Evolutionary conservation across 139 green algal genomes (phyloP), one percentile per base, ranked within the genome.

Genomic region (Closterium sp.): DNA sequence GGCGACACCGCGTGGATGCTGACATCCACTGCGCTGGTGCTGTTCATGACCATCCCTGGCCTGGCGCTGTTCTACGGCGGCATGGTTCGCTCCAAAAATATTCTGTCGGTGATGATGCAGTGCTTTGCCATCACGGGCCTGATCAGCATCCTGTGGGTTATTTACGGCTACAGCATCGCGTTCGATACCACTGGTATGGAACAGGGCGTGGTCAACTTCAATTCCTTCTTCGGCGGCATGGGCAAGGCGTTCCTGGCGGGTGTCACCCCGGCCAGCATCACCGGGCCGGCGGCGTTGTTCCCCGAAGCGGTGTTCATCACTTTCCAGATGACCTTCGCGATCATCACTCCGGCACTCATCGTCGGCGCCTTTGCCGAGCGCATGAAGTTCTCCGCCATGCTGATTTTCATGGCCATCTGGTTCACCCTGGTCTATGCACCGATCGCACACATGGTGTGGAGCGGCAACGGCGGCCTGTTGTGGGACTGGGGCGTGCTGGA

Each of bases 331-430:
- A 94, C 90, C 28, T 94, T 94, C 33, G 92, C 92, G 2, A 94
- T 95, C 88, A 95, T 95, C 91, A 94, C 94, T 3, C 94, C 94
- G 34, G 91, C 86, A 28, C 85, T 95, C 21, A 93, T 94, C 87
- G 36, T 95, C 3, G 94, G 94, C 43, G 92, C 91, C 30, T 89
- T 94, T 28, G 85, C 94, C 7, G 83, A 86, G 23, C 12, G 83
- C 10, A 86, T 86, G 21, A n/a, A 31, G 10, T 86, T 86, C 83
- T 10, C 16, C 7, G 16, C 83, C 10, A 33, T 10, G 16, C 7
- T 31, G n/a, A 33, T 86, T n/a, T 86, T 93, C 83, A 87, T 90
- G 12, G 64, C 66, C 5, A 66, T 94, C 21, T 95, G 89, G 87
- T 86, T 43, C 34, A 87, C 92, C n/a, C 28, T 90, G 28, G 87